These are phyloP conservation scores for Cyberlindnera misumaiensis DNA, from an alignment of 805 yeast genomes.

Conservation along the genomic window DNA sequence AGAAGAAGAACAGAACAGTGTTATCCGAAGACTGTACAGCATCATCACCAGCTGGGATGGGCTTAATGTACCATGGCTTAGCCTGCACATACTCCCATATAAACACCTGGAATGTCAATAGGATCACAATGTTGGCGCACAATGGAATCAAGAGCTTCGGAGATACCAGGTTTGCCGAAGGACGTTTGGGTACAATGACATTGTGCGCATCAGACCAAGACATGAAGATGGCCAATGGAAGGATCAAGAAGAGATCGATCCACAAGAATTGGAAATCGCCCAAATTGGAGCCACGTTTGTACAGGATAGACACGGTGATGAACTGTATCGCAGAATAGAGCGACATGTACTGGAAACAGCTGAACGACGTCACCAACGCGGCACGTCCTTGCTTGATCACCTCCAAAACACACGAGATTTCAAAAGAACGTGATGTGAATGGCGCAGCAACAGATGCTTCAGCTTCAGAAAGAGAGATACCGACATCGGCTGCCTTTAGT, in stretches of 20 bases:
- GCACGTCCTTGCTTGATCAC: slow-evolving; percentile 94
- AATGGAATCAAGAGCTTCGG: slow-evolving; percentile 81
- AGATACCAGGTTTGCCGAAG: slow-evolving; percentile 90
- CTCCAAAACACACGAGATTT: slow-evolving; percentile 86
- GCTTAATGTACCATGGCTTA: slow-evolving; percentile 71
- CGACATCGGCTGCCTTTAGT: slow-evolving; percentile 94
- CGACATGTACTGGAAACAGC: slow-evolving; percentile 98
- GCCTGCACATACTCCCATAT: slow-evolving; percentile 57
- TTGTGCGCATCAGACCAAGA: slow-evolving; percentile 87
- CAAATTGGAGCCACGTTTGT: slow-evolving; percentile 81
- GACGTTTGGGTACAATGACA: slow-evolving; percentile 60
- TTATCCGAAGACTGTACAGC: slow-evolving; percentile 85
- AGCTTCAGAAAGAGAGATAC: slow-evolving; percentile 91
- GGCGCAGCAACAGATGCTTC: slow-evolving; percentile 99
- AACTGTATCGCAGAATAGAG: slow-evolving; percentile 95
- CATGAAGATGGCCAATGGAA: slow-evolving; percentile 95
- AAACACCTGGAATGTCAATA: slow-evolving; percentile 56
- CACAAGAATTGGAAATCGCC: slow-evolving; percentile 96
- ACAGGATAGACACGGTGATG: slow-evolving; percentile 75
- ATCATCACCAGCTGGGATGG: slow-evolving; percentile 76
- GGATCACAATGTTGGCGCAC: slow-evolving; percentile 63
- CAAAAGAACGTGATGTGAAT: slow-evolving; percentile 84
- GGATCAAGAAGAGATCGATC: slow-evolving; percentile 83
- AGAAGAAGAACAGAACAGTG: slow-evolving; percentile 70
- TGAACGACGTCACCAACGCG: slow-evolving; percentile 87